phyloP scores from a whole-genome alignment of 148 eudicot genomes.

The Chenopodium album region DNA sequence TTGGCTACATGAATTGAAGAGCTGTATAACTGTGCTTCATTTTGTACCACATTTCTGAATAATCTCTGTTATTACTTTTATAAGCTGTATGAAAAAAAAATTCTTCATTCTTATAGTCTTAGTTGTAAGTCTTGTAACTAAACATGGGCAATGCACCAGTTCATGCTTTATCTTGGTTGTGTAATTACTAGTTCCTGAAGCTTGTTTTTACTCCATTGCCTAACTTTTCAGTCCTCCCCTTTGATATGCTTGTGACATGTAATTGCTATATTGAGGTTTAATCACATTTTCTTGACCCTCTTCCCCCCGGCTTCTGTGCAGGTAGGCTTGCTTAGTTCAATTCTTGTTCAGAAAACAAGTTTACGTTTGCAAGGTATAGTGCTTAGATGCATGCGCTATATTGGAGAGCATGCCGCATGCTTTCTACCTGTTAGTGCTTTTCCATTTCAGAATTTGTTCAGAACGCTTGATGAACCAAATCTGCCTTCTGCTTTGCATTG shows the following conservation, averaged over 20 bases:
- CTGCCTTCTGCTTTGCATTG: slow-evolving; percentile 46
- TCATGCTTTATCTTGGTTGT: background rate
- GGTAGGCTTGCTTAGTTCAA: slow-evolving; percentile 52
- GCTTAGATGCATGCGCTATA: slow-evolving; percentile 52
- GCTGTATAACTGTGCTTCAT: background rate
- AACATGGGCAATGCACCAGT: background rate
- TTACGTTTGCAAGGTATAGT: slow-evolving; percentile 48
- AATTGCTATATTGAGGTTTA: background rate
- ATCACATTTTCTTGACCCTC: background rate
- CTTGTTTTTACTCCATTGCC: background rate
- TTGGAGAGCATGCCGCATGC: slow-evolving; percentile 42
- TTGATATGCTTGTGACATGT: background rate
- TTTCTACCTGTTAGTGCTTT: slow-evolving; percentile 36
- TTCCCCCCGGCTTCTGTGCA: slow-evolving; percentile 16
- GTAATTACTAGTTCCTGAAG: background rate
- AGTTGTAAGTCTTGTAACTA: background rate
- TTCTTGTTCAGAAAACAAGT: slow-evolving; percentile 44
- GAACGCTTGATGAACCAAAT: slow-evolving; percentile 42
- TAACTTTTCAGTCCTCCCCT: background rate
- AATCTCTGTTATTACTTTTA: too few relatives aligned
- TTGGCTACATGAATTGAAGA: background rate
- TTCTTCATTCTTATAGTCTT: background rate
- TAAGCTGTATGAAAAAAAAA: background rate
- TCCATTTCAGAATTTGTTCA: slow-evolving; percentile 39
- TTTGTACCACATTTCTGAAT: background rate